Conservation (phyloP, 257 asterid genomes). For the Solanum medicagineum region DNA sequence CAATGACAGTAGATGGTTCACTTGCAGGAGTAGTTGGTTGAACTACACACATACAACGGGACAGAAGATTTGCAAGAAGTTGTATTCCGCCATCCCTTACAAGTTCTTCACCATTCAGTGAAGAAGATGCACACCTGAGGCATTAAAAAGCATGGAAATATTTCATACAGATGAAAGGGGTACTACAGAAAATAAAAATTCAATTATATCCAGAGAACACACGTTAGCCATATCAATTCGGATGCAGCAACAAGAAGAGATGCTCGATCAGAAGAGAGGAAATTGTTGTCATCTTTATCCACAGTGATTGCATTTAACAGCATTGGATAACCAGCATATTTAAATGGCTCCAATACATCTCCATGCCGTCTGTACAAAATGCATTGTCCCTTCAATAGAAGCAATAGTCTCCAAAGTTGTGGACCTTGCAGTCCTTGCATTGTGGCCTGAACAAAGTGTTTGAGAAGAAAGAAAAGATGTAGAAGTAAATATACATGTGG, state of each 20-base stretch:
- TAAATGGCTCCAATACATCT: constrained; percentile 74
- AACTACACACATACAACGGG: constrained; percentile 95
- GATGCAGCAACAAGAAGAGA: constrained; percentile 92
- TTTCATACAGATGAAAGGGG: background rate
- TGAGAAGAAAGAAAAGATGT: background rate
- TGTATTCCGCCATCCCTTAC: constrained; percentile 95
- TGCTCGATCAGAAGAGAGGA: constrained; percentile 86
- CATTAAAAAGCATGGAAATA: background rate
- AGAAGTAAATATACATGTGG: background rate
- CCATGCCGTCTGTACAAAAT: constrained; percentile 87
- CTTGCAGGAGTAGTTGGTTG: constrained; percentile 80
- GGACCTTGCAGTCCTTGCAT: constrained; percentile 99
- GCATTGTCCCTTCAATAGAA: constrained; percentile 91
- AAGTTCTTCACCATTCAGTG: constrained; percentile 96
- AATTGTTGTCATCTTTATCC: constrained; percentile 77
- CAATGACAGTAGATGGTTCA: constrained; percentile 71
- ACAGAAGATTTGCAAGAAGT: constrained; percentile 77
- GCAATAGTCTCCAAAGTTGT: constrained; percentile 86
- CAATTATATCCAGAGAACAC: constrained; percentile 8
- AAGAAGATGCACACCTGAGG: constrained; percentile 82
- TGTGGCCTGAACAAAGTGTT: constrained; percentile 41
- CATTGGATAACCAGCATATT: constrained; percentile 98
- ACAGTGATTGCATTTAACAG: constrained; percentile 84
- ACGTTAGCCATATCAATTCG: constrained; percentile 98
- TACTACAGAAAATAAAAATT: background rate